Percentiles rank a stretch among this genome's conserved stretches.
These are phyloP conservation scores for Mollisiaceae sp. DNA, from an alignment of 2,329 filamentous ascomycete species.

Conservation along the genomic window DNA sequence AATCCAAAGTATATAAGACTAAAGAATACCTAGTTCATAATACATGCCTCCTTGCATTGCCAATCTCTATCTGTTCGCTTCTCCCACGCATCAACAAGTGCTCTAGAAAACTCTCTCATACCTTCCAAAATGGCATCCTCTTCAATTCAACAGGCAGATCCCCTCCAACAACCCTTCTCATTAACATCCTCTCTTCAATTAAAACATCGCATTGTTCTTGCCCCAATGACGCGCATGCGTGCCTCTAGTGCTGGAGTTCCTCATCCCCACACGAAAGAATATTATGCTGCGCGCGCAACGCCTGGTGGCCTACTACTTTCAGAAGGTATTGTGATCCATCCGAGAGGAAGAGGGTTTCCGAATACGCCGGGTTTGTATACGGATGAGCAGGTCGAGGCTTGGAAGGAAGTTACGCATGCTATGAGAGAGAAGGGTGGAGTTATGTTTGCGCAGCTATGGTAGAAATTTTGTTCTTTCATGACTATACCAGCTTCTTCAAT, in stretches of 20 bases:
- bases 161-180: not conserved
- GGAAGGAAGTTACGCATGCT: constrained; percentile 59
- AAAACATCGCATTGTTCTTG: constrained; percentile 56
- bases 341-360: constrained; percentile 50
- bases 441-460: not conserved
- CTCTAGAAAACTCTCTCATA: not conserved
- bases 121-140: not conserved
- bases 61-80: not conserved
- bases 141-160: not conserved
- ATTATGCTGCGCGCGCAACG: constrained; percentile 55
- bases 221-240: constrained; percentile 40
- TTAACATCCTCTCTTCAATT: constrained; percentile 41
- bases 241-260: constrained; percentile 45
- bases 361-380: constrained; percentile 60
- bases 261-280: constrained; percentile 48
- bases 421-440: constrained; percentile 52
- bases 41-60: not conserved
- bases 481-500: not conserved
- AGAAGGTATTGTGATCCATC: constrained; percentile 57
- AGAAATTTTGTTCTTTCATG: not conserved
- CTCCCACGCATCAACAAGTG: not conserved
- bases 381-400: constrained; percentile 55
- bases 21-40: too few relatives aligned
- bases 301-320: constrained; percentile 60
- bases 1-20: not conserved